These are phyloP conservation scores for Microsporum ferrugineum DNA, from an alignment of 2,329 filamentous ascomycete genomes.

Conservation along the genomic window DNA sequence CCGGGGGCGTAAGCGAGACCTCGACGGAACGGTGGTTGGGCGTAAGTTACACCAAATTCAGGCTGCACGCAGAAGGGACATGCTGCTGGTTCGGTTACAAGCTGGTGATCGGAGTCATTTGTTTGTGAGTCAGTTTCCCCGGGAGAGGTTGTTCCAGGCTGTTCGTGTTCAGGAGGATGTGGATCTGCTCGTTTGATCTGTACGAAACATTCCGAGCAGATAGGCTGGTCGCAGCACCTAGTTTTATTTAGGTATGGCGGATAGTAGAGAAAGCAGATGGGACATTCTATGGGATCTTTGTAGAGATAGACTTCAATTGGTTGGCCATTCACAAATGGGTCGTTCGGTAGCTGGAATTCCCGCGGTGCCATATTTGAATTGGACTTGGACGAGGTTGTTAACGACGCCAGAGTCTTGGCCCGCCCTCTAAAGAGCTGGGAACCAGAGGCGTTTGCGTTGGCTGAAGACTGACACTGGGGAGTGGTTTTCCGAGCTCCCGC, in stretches of 20 bases:
- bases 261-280: conserved; percentile 93
- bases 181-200: conserved; percentile 94
- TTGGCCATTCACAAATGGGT: conserved; percentile 89
- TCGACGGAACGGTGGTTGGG: conserved; percentile 74
- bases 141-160: conserved; percentile 31
- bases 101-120: conserved; percentile 43
- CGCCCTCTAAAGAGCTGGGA: conserved; percentile 62
- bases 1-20: conserved; percentile 60
- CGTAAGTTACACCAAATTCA: conserved; percentile 93
- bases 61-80: conserved; percentile 93
- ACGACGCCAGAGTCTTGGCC: conserved; percentile 77
- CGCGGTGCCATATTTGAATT: conserved; percentile 62
- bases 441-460: conserved; percentile 38
- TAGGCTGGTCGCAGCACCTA: conserved; percentile 86
- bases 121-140: conserved; percentile 25
- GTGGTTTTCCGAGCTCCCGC: conserved; percentile 47
- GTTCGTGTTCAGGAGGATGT: conserved; percentile 68
- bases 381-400: conserved; percentile 65
- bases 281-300: conserved; percentile 80
- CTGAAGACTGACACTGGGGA: conserved; percentile 33
- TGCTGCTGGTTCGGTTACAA: conserved; percentile 81
- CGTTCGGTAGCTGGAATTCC: conserved; percentile 67
- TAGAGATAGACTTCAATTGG: conserved; percentile 87
- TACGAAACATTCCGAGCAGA: conserved; percentile 97
- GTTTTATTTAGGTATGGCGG: conserved; percentile 90